phyloP scores from a whole-genome alignment of 306 rosid genomes.

The Gynostemma pentaphyllum region DNA sequence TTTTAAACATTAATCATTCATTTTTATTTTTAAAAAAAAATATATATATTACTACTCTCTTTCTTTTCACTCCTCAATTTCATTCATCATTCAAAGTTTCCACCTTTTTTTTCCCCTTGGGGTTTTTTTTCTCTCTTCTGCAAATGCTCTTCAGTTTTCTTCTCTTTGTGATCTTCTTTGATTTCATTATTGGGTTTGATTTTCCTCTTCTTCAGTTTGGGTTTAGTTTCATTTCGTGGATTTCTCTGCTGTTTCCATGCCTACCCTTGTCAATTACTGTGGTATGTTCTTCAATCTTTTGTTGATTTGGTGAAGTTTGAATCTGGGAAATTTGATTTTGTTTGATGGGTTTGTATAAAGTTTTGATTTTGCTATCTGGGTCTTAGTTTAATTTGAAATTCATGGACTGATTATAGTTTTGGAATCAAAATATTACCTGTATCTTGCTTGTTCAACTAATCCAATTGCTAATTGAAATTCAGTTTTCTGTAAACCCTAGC shows the following conservation, averaged over 20 bases:
- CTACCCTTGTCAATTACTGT: slow-evolving; percentile 58
- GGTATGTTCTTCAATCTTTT: slow-evolving; percentile 31
- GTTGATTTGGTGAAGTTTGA: not conserved
- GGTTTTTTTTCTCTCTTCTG: no score
- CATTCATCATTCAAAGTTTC: not conserved
- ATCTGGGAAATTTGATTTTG: not conserved
- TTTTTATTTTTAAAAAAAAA: not conserved
- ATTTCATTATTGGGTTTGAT: slow-evolving; percentile 2
- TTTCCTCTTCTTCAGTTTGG: not conserved
- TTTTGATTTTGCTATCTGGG: slow-evolving; percentile 1
- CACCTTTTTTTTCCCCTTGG: slow-evolving; percentile 38
- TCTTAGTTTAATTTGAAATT: no score
- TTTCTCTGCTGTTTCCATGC: slow-evolving; percentile 39
- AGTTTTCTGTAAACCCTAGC: not conserved
- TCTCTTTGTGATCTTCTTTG: slow-evolving; percentile 6
- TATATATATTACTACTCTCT: no score
- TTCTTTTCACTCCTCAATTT: not conserved
- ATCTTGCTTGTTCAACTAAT: no score
- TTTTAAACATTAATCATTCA: not conserved
- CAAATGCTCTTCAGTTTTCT: slow-evolving; percentile 51
- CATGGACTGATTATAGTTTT: no score
- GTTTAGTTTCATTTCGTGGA: slow-evolving; percentile 15
- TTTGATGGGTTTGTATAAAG: not conserved
- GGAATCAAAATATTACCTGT: no score
- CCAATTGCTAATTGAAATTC: no score